Base-by-base conservation (phyloP, 345 rosid species). In the Leavenworthia alabamica region DNA sequence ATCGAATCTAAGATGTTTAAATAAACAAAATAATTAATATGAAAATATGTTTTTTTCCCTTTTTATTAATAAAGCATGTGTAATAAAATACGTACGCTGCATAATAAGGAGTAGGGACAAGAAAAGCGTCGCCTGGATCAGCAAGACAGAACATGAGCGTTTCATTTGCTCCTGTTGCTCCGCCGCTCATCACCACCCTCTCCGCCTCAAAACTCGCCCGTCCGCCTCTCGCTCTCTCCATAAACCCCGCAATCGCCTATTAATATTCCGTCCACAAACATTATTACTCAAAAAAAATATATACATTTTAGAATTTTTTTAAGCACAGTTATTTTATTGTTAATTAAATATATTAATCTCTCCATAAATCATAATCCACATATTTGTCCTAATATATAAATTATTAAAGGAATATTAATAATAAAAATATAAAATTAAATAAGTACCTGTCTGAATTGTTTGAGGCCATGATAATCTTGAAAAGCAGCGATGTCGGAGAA, bases 81-180 rank as follows among this genome's bases (percentile, higher is more conserved):
- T 5, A 4, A 33, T 33, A 13, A 13, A 27, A 31, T 26, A 27
- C 79, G 2, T 86, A 89, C 95, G 77, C 95, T 13, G 95, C 82
- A 56, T 90, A 87, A 31, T 82, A 85, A 11, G 95, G 95, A 8
- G 93, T 43, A 7, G 97, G 95, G 11, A 85, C 80, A 15, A 90
- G 87, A 53, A 87, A 85, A 69, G 90, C 90, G 31, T 85, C 93
- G 24, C 87, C 97, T 2, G 75, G 90, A 63, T 90, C 78, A 6
- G 97, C 97, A 74, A 90, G 67, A 67, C 93, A 90, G 64, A 90
- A 90, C 62, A 81, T 79, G 24, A 82, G 71, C 6, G 77, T 57
- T 79, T 90, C 97, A 43, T 75, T 80, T 0, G 97, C 97, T 14
- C 95, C 93, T 50, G 97, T 90, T 24, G 95, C 95, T 64, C 95